Base-by-base conservation (phyloP, 192 early-diverging fungal species). In the Entomortierella parvispora region DNA sequence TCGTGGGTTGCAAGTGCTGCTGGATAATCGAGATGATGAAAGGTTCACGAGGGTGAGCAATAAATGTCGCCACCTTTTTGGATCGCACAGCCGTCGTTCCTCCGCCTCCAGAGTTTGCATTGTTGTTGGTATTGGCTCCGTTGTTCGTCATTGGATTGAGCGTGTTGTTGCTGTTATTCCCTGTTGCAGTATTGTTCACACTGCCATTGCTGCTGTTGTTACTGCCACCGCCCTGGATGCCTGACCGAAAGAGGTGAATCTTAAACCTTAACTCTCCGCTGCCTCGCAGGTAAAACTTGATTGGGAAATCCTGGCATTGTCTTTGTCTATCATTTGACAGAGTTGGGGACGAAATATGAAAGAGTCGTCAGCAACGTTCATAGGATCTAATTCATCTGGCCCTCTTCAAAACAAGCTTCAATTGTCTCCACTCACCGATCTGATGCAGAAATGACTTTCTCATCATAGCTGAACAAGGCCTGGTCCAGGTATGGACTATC, bases 401-500 rank as follows among this genome's bases (percentile, higher is more conserved):
- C n/a, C n/a, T n/a, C n/a, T n/a, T n/a, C n/a, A n/a, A n/a, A n/a
- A n/a, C n/a, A n/a, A n/a, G n/a, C n/a, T n/a, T n/a, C n/a, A n/a
- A n/a, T n/a, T n/a, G n/a, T 22, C 26, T 20, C 8, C 32, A 52
- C 72, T 26, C 80, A 92, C 91, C 91, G 68, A 58, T 93, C 90
- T 43, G 66, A 75, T 28, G 87, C 81, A 17, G 81, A 87, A 3
- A 92, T 85, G 29, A 81, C 56, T 53, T 89, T 90, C 33, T 91
- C 89, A 72, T 93, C 90, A 79, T 88, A 93, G 33, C 71, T 81
- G 60, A 86, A 93, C 12, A 93, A 40, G 22, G 79, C 66, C 29
- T 84, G 85, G 65, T 93, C 88, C 20, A 91, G 82, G 59, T 89
- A 92, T 10, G 92, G 92, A 28, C 80, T 84, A 34, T 91, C 89